These are phyloP conservation scores for Dothiorella sarmentorum DNA, from an alignment of 2,329 filamentous ascomycete genomes.

Conservation along the genomic window DNA sequence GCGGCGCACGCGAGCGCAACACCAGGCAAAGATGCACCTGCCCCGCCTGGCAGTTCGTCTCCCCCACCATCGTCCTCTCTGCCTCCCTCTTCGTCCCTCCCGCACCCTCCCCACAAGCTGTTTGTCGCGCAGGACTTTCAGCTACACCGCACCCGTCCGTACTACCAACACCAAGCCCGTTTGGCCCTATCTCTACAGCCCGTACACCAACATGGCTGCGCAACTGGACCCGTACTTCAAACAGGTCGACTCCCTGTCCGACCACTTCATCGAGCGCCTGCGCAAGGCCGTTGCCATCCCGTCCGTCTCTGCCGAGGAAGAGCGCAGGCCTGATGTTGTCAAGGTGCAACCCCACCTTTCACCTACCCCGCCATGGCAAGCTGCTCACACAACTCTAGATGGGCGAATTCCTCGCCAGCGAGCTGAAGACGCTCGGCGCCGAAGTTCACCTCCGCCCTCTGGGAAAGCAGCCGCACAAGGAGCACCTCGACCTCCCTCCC, in stretches of 20 bases:
- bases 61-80: constrained; percentile 15
- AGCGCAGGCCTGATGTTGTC: constrained; percentile 84
- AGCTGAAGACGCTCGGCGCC: constrained; percentile 81
- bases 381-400: constrained; percentile 54
- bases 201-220: constrained; percentile 75
- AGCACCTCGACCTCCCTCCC: constrained; percentile 85
- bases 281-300: constrained; percentile 93
- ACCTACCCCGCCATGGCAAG: background rate
- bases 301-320: constrained; percentile 88
- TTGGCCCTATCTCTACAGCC: constrained; percentile 49
- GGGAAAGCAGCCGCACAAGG: constrained; percentile 88
- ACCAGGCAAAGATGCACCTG: constrained; percentile 16
- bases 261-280: constrained; percentile 84
- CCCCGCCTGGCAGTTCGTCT: constrained; percentile 13
- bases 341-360: constrained; percentile 50
- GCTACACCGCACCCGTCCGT: background rate
- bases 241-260: constrained; percentile 77
- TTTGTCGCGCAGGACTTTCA: constrained; percentile 5
- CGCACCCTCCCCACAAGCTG: background rate
- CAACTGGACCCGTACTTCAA: constrained; percentile 90
- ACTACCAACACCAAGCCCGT: constrained; percentile 10
- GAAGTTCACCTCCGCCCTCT: constrained; percentile 81
- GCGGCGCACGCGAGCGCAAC: constrained; percentile 13
- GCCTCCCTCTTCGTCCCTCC: background rate
- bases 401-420: constrained; percentile 82